Base-by-base conservation (phyloP, 2,329 filamentous ascomycete genomes). In the Colletotrichum echinochloae region DNA sequence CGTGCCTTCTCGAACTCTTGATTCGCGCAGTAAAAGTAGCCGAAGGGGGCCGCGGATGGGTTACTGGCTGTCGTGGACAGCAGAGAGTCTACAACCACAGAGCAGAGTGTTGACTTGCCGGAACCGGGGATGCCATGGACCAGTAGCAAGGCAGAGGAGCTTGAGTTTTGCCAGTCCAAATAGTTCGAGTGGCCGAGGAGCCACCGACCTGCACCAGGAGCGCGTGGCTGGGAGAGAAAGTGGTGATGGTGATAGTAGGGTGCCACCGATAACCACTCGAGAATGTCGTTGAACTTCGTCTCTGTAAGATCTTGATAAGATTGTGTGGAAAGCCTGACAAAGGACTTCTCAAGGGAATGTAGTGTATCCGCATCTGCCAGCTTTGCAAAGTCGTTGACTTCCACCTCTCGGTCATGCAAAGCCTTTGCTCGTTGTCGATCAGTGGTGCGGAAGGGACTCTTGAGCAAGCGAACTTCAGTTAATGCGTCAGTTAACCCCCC, bases 11-110 rank as follows among this genome's bases (percentile, higher is more conserved):
- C 52, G 2, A 33, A 65, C 23, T 65, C 52, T 1, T 41, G 52
- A 14, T 57, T 65, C 33, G 62, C 52, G 41, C 62, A 65, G 23
- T 57, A 65, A 49, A 65, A 65, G 7, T 65, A 65, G 1, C 28
- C 52, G 6, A 65, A 30, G 1, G 52, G 62, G 8, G 62, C 23
- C 11, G 41, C 30, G 1, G 5, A 39, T 37, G 39, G 30, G 23
- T 39, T 51, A 14, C 5, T 49, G 9, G 9, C 14, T 2, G 52
- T n/a, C 1, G 1, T 18, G 35, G 62, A 49, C 1, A 37, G 9
- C 3, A 65, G 3, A 2, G 12, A 7, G n/a, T 65, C 62, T 14
- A 65, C 30, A 1, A 57, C 33, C 3, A 65, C 52, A 6, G 62
- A 65, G 23, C 52, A 65, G 8, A 65, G 1, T 0, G 62, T 65